Evolutionary conservation across 257 asterid genomes (phyloP).

Genomic region (Ocimum tenuiflorum): DNA sequence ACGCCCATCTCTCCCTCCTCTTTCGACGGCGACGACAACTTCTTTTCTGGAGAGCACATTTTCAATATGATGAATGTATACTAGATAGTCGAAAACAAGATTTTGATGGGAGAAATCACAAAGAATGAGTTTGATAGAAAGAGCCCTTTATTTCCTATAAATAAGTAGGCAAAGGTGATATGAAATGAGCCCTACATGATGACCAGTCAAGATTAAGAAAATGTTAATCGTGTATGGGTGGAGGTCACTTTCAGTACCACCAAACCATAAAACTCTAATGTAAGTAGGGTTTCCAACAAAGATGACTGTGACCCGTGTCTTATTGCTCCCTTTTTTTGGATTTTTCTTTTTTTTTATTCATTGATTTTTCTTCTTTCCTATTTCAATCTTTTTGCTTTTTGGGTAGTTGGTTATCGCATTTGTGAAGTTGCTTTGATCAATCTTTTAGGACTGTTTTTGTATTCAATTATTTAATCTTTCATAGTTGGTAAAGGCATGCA

Average conservation of each 20-base stretch:
- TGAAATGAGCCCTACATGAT: constrained; percentile 4
- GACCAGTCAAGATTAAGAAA: background rate
- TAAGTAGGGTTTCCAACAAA: constrained; percentile 27
- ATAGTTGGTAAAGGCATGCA: background rate
- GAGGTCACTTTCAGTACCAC: constrained; percentile 28
- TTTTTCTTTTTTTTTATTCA: background rate
- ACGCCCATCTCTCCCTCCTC: constrained; percentile 11
- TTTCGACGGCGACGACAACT: background rate
- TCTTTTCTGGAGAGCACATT: constrained; percentile 30
- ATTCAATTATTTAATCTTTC: background rate
- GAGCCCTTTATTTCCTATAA: too few relatives aligned
- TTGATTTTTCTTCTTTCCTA: background rate
- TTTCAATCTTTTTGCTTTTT: constrained; percentile 17
- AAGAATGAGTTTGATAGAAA: background rate
- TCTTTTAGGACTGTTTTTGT: constrained; percentile 8
- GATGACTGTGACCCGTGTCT: constrained; percentile 12
- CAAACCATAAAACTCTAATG: constrained; percentile 14
- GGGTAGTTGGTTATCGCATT: constrained; percentile 16
- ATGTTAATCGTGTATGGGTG: constrained; percentile 12
- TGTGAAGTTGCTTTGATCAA: constrained; percentile 29
- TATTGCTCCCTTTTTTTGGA: constrained; percentile 5
- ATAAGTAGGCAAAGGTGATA: background rate
- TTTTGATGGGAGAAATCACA: background rate
- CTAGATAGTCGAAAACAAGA: background rate
- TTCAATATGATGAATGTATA: too few relatives aligned